Conservation (phyloP, 805 yeast genomes). For the Dipodascopsis tothii region DNA sequence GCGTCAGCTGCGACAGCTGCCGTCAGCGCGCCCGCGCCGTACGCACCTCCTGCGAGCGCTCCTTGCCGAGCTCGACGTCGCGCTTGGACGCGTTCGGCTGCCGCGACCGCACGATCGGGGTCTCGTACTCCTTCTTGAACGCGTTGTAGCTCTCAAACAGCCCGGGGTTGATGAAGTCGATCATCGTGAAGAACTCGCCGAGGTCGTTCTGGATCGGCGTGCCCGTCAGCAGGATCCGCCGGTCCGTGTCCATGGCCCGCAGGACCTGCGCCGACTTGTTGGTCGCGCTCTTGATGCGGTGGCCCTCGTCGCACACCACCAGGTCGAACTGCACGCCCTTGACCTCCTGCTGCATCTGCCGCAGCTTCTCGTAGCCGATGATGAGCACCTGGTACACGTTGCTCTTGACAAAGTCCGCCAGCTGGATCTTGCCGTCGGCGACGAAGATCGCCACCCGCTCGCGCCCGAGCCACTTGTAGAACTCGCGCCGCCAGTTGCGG, state of each 20-base stretch:
- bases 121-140: slow-evolving; percentile 43
- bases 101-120: slow-evolving; percentile 66
- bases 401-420: slow-evolving; percentile 52
- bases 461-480: slow-evolving; percentile 76
- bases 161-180: slow-evolving; percentile 80
- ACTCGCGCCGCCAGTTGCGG: slow-evolving; percentile 81
- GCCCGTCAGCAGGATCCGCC: slow-evolving; percentile 67
- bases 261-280: slow-evolving; percentile 66
- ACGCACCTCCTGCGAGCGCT: slow-evolving; percentile 44
- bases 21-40: background rate
- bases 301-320: slow-evolving; percentile 92
- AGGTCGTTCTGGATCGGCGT: slow-evolving; percentile 93
- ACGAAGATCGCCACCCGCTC: slow-evolving; percentile 61
- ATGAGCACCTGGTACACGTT: slow-evolving; percentile 75
- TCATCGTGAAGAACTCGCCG: slow-evolving; percentile 68
- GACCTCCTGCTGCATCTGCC: slow-evolving; percentile 38
- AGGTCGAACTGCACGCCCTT: slow-evolving; percentile 46
- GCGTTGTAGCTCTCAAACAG: slow-evolving; percentile 54
- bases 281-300: slow-evolving; percentile 66
- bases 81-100: slow-evolving; percentile 50
- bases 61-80: slow-evolving; percentile 50
- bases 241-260: slow-evolving; percentile 45
- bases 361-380: slow-evolving; percentile 81
- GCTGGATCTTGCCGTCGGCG: slow-evolving; percentile 47
- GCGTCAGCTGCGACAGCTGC: slow-evolving; percentile 51